Conservation (phyloP, 352 stramenopile species). For the Phytophthora sansomeana region DNA sequence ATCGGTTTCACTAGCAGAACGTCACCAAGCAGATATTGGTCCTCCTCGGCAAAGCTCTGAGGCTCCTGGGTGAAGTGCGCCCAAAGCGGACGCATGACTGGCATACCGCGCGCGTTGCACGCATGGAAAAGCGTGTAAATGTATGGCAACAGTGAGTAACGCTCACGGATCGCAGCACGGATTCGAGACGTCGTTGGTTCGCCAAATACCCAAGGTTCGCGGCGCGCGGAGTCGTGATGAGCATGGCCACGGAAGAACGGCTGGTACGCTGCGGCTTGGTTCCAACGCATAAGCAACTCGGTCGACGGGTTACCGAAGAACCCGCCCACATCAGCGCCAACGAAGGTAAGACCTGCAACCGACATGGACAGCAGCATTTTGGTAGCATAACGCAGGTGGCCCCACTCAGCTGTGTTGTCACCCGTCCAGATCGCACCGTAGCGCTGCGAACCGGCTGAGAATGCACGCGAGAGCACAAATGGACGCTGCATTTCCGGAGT, state of each 20-base stretch:
- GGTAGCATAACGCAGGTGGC: conserved; percentile 94
- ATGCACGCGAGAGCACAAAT: conserved; percentile 98
- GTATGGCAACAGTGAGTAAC: conserved; percentile 97
- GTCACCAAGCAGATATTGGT: conserved; percentile 95
- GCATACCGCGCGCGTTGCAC: conserved; percentile 67
- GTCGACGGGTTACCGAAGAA: conserved; percentile 98
- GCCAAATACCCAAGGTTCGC: conserved; percentile 98
- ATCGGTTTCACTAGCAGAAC: conserved; percentile 98
- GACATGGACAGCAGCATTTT: conserved; percentile 99
- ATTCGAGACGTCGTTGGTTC: conserved; percentile 93
- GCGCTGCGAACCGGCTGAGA: conserved; percentile 98
- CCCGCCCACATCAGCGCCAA: conserved; percentile 98
- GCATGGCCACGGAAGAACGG: conserved; percentile 99
- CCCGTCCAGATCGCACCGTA: conserved; percentile 99
- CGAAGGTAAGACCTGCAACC: conserved; percentile 96
- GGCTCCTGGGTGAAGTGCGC: conserved; percentile 94
- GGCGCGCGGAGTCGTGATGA: conserved; percentile 98
- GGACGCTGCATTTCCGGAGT: conserved; percentile 84
- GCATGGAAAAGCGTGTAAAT: conserved; percentile 93
- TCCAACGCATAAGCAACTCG: conserved; percentile 97
- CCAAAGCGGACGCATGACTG: conserved; percentile 96
- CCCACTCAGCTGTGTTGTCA: conserved; percentile 97
- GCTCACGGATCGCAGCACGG: conserved; percentile 91
- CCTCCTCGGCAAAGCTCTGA: conserved; percentile 88
- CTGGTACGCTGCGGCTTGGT: conserved; percentile 96